phyloP scores from a whole-genome alignment of 1,284 basidiomycete species.

The Sphagnurus paluster region DNA sequence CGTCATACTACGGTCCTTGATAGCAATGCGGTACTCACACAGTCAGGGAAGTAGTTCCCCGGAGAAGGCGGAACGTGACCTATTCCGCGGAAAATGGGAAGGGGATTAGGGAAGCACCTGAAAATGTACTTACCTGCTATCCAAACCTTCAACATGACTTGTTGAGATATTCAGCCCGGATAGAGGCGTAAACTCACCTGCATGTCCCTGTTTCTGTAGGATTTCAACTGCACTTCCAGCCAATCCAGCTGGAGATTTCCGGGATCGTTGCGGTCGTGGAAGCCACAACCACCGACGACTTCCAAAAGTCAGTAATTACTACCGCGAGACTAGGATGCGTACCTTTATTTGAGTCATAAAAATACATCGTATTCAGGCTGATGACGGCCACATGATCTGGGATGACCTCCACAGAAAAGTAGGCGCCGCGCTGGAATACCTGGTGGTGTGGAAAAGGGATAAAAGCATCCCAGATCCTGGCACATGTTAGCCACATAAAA shows the following conservation, averaged over 20 bases:
- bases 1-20: conserved; percentile 8
- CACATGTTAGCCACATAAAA: conserved; percentile 15
- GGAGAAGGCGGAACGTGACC: conserved; percentile 82
- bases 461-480: conserved; percentile 81
- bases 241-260: conserved; percentile 88
- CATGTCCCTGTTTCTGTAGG: conserved; percentile 74
- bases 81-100: conserved; percentile 18
- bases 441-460: conserved; percentile 83
- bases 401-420: conserved; percentile 84
- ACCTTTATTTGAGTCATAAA: conserved; percentile 91
- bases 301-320: conserved; percentile 1
- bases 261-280: conserved; percentile 63
- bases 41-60: conserved; percentile 84
- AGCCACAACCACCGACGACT: conserved; percentile 73
- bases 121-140: conserved; percentile 36
- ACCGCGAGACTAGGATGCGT: conserved; percentile 17
- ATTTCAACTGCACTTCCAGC: conserved; percentile 83
- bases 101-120: conserved; percentile 2
- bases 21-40: conserved; percentile 50
- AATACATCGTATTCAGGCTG: conserved; percentile 90
- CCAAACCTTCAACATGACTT: conserved; percentile 41
- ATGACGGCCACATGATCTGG: conserved; percentile 78
- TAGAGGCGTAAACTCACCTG: conserved; percentile 49
- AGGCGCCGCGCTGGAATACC: conserved; percentile 83
- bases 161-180: conserved; percentile 8